Evolutionary conservation across 768 basidiomycete genomes (phyloP), one percentile per base, ranked within the genome.

Genomic region (Macrolepiota fuliginosa): DNA sequence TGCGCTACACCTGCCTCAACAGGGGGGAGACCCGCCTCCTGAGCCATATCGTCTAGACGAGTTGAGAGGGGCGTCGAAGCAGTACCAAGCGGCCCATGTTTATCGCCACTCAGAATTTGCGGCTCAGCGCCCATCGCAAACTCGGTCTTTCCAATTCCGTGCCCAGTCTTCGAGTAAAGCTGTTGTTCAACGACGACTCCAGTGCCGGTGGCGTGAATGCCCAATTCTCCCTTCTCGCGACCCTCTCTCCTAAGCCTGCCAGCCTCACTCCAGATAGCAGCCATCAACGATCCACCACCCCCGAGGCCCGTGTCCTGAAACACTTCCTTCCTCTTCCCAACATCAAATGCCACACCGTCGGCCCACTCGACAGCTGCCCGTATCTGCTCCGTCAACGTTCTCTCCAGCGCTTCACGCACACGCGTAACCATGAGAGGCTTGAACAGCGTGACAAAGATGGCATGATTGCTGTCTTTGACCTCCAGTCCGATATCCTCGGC

Each of bases 41-140:
- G 65, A 9, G 72, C 76, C 0, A 66, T 69, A 4, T 78, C 67
- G 58, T 66, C 64, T 15, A 77, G 61, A 3, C 72, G 76, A 56
- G 83, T 75, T 46, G 62, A 69, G 1, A 83, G 50, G 11, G 70
- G 70, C 64, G 77, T 81, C 2, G 84, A 78, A 4, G 77, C 78
- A 1, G 76, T 84, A 2, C 85, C 89, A 37, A 85, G 67, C 0
- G 90, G 90, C 0, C 89, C 90, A 2, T 76, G 79, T 77, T 91
- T 90, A 63, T 86, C 81, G 0, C 88, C 86, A 27, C 81, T 72
- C 29, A 91, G 71, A 35, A 91, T 83, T 76, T 91, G 90, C 37
- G 90, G 90, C 71, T 89, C 88, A 5, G 82, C 86, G 1, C 90
- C 90, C 75, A 91, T 73, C 0, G 89, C 90, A 52, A 91, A 81